Evolutionary conservation across 164 flowering plant species (phyloP).

Genomic region (Kingdonia uniflora): DNA sequence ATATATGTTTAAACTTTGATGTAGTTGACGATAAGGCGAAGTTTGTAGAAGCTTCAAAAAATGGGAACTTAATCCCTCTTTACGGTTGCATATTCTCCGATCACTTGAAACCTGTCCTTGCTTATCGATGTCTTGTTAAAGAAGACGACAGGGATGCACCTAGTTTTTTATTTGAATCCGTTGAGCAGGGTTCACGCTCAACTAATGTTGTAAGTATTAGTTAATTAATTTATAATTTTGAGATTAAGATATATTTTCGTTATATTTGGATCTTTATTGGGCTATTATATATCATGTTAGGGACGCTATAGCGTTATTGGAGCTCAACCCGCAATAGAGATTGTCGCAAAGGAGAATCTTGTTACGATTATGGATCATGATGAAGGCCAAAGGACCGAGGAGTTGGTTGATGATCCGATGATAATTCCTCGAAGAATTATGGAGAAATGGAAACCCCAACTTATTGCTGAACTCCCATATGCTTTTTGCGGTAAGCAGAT

Average conservation of each 20-base stretch:
- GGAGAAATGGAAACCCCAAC: slow-evolving; percentile 66
- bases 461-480: slow-evolving; percentile 63
- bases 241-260: background rate
- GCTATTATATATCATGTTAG: slow-evolving; percentile 23
- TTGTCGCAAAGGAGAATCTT: slow-evolving; percentile 65
- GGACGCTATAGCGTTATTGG: slow-evolving; percentile 86
- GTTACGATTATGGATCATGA: slow-evolving; percentile 73
- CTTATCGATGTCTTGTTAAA: slow-evolving; percentile 77
- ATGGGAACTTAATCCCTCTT: slow-evolving; percentile 64
- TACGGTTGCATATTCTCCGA: slow-evolving; percentile 62
- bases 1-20: background rate
- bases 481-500: slow-evolving; percentile 60
- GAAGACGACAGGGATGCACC: slow-evolving; percentile 80
- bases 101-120: slow-evolving; percentile 76
- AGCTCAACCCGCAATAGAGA: slow-evolving; percentile 76
- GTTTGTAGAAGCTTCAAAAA: slow-evolving; percentile 52
- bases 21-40: slow-evolving; percentile 8
- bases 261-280: background rate
- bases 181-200: slow-evolving; percentile 46
- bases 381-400: slow-evolving; percentile 48
- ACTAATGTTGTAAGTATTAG: slow-evolving; percentile 43
- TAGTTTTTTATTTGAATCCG: slow-evolving; percentile 76
- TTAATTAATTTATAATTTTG: background rate
- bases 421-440: slow-evolving; percentile 44
- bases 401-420: slow-evolving; percentile 72